Percentiles rank a stretch among this genome's conserved stretches.
phyloP scores from a whole-genome alignment of 2,329 filamentous ascomycete species.

The Diaporthe sp. region DNA sequence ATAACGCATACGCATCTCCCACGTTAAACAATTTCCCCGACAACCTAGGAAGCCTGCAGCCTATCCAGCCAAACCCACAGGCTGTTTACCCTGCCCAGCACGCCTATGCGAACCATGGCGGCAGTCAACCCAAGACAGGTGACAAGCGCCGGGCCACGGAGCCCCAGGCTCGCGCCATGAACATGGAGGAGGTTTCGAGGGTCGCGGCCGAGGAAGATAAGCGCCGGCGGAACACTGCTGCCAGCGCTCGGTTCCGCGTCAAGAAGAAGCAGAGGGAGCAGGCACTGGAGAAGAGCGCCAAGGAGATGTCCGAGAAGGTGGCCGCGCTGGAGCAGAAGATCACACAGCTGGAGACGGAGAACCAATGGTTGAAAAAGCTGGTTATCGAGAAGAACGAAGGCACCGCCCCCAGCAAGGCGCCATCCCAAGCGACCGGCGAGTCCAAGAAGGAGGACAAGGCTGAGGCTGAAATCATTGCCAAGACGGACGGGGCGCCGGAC shows the following conservation, averaged over 20 bases:
- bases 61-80: conserved; percentile 67
- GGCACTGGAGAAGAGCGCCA: conserved; percentile 83
- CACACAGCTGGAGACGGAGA: conserved; percentile 84
- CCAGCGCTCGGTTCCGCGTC: conserved; percentile 88
- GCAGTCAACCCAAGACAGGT: conserved; percentile 48
- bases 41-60: conserved; percentile 58
- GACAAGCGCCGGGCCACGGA: conserved; percentile 64
- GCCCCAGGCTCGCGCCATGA: conserved; percentile 60
- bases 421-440: conserved; percentile 65
- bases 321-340: conserved; percentile 79
- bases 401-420: conserved; percentile 57
- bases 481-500: conserved; percentile 34
- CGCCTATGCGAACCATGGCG: conserved; percentile 47
- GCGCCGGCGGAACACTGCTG: conserved; percentile 88
- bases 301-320: conserved; percentile 88
- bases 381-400: conserved; percentile 85
- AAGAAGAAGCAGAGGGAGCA: conserved; percentile 98
- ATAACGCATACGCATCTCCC: conserved; percentile 64
- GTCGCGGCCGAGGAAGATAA: conserved; percentile 90
- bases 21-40: conserved; percentile 62
- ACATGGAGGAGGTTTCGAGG: conserved; percentile 79
- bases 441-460: conserved; percentile 60
- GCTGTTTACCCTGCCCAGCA: conserved; percentile 57
- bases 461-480: conserved; percentile 45
- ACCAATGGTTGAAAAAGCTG: conserved; percentile 85